These are phyloP conservation scores for Datisca glomerata DNA, from an alignment of 306 rosid species.

Conservation along the genomic window DNA sequence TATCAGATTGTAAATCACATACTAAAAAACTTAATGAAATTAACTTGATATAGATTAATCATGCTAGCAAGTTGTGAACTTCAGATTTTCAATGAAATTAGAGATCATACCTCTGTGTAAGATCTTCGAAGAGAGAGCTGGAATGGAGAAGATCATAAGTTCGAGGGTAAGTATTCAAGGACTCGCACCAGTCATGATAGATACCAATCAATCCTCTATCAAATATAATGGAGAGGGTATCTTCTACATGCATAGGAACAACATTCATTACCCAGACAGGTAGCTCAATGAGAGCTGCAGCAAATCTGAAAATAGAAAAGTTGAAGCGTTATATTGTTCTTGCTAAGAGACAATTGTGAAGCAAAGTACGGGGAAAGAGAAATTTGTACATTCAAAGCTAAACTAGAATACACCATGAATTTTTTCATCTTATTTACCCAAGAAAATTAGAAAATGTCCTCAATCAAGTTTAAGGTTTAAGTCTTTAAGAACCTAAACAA, in stretches of 20 bases:
- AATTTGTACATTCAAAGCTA: background rate
- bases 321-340: no score
- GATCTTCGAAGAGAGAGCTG: constrained; percentile 52
- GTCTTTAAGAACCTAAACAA: no score
- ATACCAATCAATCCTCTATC: constrained; percentile 84
- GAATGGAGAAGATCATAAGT: constrained; percentile 82
- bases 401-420: no score
- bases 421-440: no score
- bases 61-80: no score
- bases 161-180: constrained; percentile 81
- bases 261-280: constrained; percentile 95
- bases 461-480: no score
- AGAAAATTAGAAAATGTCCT: no score
- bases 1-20: background rate
- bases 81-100: background rate
- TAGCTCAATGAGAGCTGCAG: constrained; percentile 61
- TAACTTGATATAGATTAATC: no score
- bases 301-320: constrained; percentile 48
- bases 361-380: background rate
- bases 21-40: background rate
- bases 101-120: constrained; percentile 41
- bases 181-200: constrained; percentile 97
- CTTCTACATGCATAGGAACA: constrained; percentile 54
- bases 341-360: background rate
- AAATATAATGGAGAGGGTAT: constrained; percentile 53